Base-by-base conservation (phyloP, 148 eudicot species). In the Agrostemma githago region DNA sequence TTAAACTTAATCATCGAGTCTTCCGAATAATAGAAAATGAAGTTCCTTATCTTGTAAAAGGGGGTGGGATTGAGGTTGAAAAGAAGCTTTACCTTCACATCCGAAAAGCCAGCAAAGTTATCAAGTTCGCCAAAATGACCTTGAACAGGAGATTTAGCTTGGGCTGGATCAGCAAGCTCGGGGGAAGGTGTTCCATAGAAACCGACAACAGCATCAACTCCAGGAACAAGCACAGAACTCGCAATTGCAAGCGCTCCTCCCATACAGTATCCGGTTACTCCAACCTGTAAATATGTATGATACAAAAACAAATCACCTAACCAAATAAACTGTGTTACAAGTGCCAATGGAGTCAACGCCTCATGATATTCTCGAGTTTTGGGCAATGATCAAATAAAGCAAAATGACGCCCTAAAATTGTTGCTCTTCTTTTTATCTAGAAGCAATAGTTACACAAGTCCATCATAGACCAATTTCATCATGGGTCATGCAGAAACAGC, bases 241-340 rank as follows among this genome's bases (percentile, higher is more conserved):
- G 95, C 89, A 80, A 94, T 88, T 38, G 98, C 82, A 16, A 91
- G 90, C 56, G 98, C 98, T 70, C 97, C 97, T 76, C 98, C 98
- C 98, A 93, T 93, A 80, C 98, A 93, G 78, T 86, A 93, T 74
- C 98, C 98, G 67, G 95, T 91, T 54, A 91, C 95, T 68, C 98
- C 97, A 78, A 89, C 90, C 98, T 93, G 78, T 69, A 61, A 37
- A 70, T 42, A 70, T n/a, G 14, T 54, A 17, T 43, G 64, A 70
- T 5, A 26, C 17, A 16, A 68, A 68, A 20, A 6, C 46, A 66
- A 34, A 15, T 39, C 72, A 46, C 37, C 5, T 46, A n/a, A 46
- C n/a, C 16, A 8, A 20, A 69, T 4, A 20, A 15, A 48, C 10
- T 15, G 15, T 16, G 12, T 20, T 12, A 63, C 56, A 51, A 51